phyloP scores from a whole-genome alignment of 1,284 basidiomycete species.

The Ceratobasidium sp. region DNA sequence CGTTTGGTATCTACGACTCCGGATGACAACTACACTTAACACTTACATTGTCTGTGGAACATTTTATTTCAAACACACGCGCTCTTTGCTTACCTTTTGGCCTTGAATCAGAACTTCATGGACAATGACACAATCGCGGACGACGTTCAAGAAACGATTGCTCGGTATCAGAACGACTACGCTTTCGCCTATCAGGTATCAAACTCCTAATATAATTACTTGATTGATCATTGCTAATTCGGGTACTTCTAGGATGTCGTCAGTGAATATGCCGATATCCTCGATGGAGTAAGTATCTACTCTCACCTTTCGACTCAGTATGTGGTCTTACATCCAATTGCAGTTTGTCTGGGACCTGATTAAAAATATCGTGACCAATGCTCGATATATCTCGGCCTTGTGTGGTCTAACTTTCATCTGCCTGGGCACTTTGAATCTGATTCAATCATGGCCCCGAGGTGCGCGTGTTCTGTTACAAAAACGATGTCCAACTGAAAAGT shows the following conservation, averaged over 20 bases:
- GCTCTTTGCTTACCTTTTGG: background rate
- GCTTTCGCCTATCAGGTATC: slow-evolving; percentile 10
- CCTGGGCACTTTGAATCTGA: background rate
- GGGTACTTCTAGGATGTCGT: background rate
- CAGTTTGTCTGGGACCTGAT: background rate
- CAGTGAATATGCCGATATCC: background rate
- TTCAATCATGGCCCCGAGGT: slow-evolving; percentile 21
- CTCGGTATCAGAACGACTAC: slow-evolving; percentile 10
- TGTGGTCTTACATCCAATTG: background rate
- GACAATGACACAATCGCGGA: slow-evolving; percentile 28
- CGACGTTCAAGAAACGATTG: slow-evolving; percentile 7
- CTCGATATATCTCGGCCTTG: slow-evolving; percentile 20
- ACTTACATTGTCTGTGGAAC: slow-evolving; percentile 3
- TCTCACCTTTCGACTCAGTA: background rate
- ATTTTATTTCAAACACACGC: background rate
- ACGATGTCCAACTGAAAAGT: too few relatives aligned
- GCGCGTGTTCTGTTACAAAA: background rate
- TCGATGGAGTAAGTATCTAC: background rate
- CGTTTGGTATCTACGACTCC: slow-evolving; percentile 11
- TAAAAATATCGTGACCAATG: background rate
- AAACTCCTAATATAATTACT: background rate
- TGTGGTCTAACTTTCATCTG: slow-evolving; percentile 1
- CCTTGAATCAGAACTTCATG: slow-evolving; percentile 14
- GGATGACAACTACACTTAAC: background rate
- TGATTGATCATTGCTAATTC: background rate